Percentiles rank a stretch among this genome's conserved stretches.
Evolutionary conservation across 305 asterid genomes (phyloP).

Genomic region (Fraxinus greggii): DNA sequence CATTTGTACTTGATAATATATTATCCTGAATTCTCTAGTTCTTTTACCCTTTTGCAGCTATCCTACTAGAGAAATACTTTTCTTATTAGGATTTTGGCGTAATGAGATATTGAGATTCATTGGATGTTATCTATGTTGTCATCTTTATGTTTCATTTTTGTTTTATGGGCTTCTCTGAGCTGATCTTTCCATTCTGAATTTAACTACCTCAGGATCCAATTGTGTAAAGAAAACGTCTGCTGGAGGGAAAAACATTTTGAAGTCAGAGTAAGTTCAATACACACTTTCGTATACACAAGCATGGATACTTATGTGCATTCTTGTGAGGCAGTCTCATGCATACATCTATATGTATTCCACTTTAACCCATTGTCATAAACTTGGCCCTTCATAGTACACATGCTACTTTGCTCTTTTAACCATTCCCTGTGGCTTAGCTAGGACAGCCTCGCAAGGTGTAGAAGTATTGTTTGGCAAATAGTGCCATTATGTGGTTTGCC

Average conservation of each 20-base stretch:
- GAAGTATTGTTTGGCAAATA: background rate
- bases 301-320: background rate
- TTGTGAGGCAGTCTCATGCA: background rate
- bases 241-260: conserved; percentile 26
- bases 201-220: conserved; percentile 37
- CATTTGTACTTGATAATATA: background rate
- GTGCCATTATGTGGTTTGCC: background rate
- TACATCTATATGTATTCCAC: background rate
- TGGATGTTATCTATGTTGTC: background rate
- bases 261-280: conserved; percentile 51
- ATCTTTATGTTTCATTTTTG: background rate
- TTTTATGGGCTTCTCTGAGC: conserved; percentile 18
- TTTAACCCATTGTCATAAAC: background rate
- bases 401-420: background rate
- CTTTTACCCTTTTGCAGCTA: background rate
- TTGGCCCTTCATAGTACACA: background rate
- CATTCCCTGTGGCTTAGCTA: background rate
- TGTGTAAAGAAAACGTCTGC: conserved; percentile 27
- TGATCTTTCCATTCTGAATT: conserved; percentile 19
- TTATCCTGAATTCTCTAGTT: background rate
- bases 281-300: background rate
- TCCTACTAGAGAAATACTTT: background rate
- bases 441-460: background rate
- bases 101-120: background rate
- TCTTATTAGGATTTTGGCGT: background rate